Base-by-base conservation (phyloP, 2,329 filamentous ascomycete species). In the Phyllosticta citrichinensis region DNA sequence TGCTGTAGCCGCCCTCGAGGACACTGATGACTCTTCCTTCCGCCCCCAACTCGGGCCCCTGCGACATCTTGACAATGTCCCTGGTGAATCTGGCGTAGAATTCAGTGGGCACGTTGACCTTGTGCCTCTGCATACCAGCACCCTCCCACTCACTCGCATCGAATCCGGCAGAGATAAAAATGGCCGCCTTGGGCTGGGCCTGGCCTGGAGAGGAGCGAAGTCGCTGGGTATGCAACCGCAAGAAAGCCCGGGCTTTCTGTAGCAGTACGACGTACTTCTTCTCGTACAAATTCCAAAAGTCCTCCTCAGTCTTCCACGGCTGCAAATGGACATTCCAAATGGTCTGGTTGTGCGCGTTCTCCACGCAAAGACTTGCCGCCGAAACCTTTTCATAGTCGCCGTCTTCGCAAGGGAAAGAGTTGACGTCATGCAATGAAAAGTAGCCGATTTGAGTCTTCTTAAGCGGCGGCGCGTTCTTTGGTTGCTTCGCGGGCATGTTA, bases 291-390 rank as follows among this genome's bases (percentile, higher is more conserved):
- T 80, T 76, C 93, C 94, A 99, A 68, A 99, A 99, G 22, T 96
- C 91, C 8, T 84, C 78, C 51, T 88, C 83, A 0, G 83, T 87
- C 69, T 87, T 88, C 91, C 93, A 99, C 0, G 88, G 79, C 68
- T 97, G 87, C 35, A 99, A 77, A 70, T 99, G 95, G 25, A 97
- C 87, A 68, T 99, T 99, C 91, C 94, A 97, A 57, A 97, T 85
- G 9, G 85, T 93, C 73, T 99, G 94, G 0, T 90, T 88, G 70
- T 99, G 94, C 0, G 93, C 91, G 68, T 92, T 92, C 63, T 97
- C 92, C 64, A 99, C 87, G 71, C 95, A 97, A 25, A 97, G 76
- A 76, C 92, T 97, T 1, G 95, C 94, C 67, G 93, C 96, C 70
- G 88, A 90, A 57, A 97, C 87, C 74, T 97, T 97, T 22, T 94